Conservation (phyloP, 1,284 basidiomycete species). For the Sporisorium reilianum region DNA sequence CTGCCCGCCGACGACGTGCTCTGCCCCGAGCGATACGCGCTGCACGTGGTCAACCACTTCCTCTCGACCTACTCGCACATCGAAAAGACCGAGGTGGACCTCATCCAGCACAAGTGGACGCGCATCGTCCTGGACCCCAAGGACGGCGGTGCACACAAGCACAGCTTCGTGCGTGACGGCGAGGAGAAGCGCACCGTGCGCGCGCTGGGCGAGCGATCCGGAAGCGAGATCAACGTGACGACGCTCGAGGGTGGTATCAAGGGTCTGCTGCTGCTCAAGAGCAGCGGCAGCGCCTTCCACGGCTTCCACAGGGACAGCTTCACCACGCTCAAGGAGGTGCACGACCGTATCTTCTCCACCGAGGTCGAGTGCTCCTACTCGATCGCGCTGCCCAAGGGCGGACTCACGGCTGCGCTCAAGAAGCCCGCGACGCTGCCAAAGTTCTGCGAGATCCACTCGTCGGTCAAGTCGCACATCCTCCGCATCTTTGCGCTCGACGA, state of each 20-base stretch:
- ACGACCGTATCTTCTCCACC: constrained; percentile 67
- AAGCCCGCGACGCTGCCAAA: constrained; percentile 54
- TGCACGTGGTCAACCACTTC: constrained; percentile 86
- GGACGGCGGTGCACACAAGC: constrained; percentile 75
- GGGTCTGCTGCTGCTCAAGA: constrained; percentile 80
- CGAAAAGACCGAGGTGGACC: constrained; percentile 78
- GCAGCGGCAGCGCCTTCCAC: constrained; percentile 86
- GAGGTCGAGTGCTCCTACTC: constrained; percentile 62
- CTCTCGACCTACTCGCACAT: constrained; percentile 83
- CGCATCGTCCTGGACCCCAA: constrained; percentile 75
- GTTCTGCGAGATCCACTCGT: constrained; percentile 71
- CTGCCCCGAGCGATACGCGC: constrained; percentile 82
- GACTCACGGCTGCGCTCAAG: constrained; percentile 65
- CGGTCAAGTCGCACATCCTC: constrained; percentile 78
- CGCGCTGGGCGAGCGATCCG: constrained; percentile 73
- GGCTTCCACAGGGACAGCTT: constrained; percentile 86
- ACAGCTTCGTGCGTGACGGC: constrained; percentile 88
- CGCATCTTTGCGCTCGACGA: constrained; percentile 87
- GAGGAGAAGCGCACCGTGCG: constrained; percentile 84
- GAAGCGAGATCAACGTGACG: constrained; percentile 70
- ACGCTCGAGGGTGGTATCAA: constrained; percentile 55
- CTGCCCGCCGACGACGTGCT: constrained; percentile 47
- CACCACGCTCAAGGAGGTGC: constrained; percentile 77
- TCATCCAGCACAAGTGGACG: constrained; percentile 87
- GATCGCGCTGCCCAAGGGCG: constrained; percentile 38